A percentile compares a stretch with the other conserved stretches of the same genome.
These are phyloP conservation scores for Madurella mycetomatis DNA, from an alignment of 2,329 filamentous ascomycete genomes.

Conservation along the genomic window DNA sequence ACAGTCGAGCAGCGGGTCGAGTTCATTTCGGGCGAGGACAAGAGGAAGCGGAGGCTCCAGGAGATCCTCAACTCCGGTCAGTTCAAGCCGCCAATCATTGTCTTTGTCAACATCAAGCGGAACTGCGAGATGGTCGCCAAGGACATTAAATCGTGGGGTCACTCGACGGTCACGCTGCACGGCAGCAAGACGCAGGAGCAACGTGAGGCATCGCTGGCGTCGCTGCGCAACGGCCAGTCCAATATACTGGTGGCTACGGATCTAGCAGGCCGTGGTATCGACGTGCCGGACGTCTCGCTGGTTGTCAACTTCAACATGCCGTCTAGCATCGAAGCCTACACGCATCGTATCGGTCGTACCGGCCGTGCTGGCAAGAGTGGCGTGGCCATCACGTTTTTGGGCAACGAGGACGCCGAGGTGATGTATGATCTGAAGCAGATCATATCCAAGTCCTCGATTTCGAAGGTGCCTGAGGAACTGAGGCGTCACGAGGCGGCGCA, in stretches of 20 bases:
- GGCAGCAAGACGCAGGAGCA: slow-evolving; percentile 97
- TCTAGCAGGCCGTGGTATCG: slow-evolving; percentile 93
- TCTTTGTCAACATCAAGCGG: slow-evolving; percentile 99
- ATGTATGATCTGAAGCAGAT: slow-evolving; percentile 96
- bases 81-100: slow-evolving; percentile 87
- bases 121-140: slow-evolving; percentile 94
- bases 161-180: slow-evolving; percentile 84
- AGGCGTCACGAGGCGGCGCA: slow-evolving; percentile 59
- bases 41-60: slow-evolving; percentile 90
- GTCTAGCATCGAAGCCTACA: slow-evolving; percentile 86
- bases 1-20: slow-evolving; percentile 97
- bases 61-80: slow-evolving; percentile 80
- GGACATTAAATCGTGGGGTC: slow-evolving; percentile 92
- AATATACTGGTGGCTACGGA: slow-evolving; percentile 95
- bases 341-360: slow-evolving; percentile 92
- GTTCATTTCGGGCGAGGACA: slow-evolving; percentile 85
- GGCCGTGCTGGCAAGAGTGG: slow-evolving; percentile 96
- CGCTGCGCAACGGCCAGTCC: slow-evolving; percentile 73
- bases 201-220: slow-evolving; percentile 83
- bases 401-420: slow-evolving; percentile 82
- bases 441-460: slow-evolving; percentile 83
- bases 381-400: slow-evolving; percentile 93
- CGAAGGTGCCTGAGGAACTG: slow-evolving; percentile 85
- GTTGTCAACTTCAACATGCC: slow-evolving; percentile 99
- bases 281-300: slow-evolving; percentile 87